These are phyloP conservation scores for Lanmaoa pseudosensibilis DNA, from an alignment of 768 basidiomycete species.

Conservation along the genomic window DNA sequence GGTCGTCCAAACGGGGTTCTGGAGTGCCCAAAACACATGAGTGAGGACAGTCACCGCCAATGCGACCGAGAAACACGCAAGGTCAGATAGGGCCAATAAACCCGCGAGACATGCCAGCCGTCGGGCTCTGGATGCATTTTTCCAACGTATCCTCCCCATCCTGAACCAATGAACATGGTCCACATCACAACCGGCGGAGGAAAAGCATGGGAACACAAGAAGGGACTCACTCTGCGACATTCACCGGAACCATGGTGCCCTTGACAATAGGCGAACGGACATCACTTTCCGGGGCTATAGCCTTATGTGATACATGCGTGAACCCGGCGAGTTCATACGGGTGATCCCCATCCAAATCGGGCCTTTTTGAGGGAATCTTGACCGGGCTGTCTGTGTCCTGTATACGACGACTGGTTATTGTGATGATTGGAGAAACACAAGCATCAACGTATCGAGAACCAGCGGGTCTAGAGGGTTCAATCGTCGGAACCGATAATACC, in stretches of 20 bases:
- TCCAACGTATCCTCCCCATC: conserved; percentile 12
- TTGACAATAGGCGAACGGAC: conserved; percentile 31
- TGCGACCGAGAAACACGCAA: conserved; percentile 16
- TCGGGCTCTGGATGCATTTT: conserved; percentile 7
- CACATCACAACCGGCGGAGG: conserved; percentile 8
- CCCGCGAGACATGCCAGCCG: conserved; percentile 5
- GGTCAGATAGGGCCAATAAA: conserved; percentile 11
- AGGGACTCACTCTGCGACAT: conserved; percentile 22
- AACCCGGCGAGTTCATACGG: conserved; percentile 10
- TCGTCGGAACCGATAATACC: neutral
- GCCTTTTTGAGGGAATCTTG: neutral
- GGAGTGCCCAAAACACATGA: conserved; percentile 16
- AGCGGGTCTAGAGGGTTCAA: neutral
- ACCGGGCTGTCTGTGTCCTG: neutral
- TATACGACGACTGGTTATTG: neutral
- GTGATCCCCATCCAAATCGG: neutral
- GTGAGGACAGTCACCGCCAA: conserved; percentile 19
- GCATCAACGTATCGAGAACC: conserved; percentile 27
- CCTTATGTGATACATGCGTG: conserved; percentile 14
- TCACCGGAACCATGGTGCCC: conserved; percentile 25
- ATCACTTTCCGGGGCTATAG: conserved; percentile 16
- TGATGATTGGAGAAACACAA: conserved; percentile 28
- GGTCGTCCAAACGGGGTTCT: conserved; percentile 30
- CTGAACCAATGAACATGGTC: conserved; percentile 13
- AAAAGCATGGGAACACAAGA: neutral